Evolutionary conservation across 1,284 basidiomycete genomes (phyloP), one percentile per base, ranked within the genome.

Genomic region (Ustilago curta): DNA sequence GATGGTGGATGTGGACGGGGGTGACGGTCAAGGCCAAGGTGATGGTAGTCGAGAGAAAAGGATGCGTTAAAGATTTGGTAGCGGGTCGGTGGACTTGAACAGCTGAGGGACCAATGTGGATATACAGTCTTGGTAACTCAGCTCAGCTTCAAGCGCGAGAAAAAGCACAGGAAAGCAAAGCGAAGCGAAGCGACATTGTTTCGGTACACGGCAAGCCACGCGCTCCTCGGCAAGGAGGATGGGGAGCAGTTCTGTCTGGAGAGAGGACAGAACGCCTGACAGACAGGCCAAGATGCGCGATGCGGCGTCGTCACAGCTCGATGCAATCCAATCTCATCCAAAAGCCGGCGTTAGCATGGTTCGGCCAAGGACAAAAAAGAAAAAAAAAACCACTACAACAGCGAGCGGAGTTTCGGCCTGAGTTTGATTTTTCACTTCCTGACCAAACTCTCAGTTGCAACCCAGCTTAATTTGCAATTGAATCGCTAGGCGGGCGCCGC

Each of bases 121-220:
- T 47, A 47, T 47, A 47, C 29, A 47, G n/a, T 29, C 25, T 47
- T 14, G 25, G 16, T n/a, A 16, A 16, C 45, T 47, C 45, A 47
- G 45, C 45, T 29, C 45, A 47, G 16, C 45, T 21, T 19, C 35
- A 14, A 37, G 35, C 35, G 27, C 23, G n/a, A 12, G 40, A 8
- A 18, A 44, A 27, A 44, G 42, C 14, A 29, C n/a, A n/a, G n/a
- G n/a, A n/a, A 3, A 37, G 31, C 31, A 32, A 32, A 32, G 39
- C 25, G 29, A 25, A 21, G 31, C 7, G 14, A 29, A 27, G 12
- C 27, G 23, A 29, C 6, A 1, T 18, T 29, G 7, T 16, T 25
- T 14, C 29, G 52, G 52, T 54, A 54, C 52, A 44, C 18, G 40
- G 27, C 51, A 9, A 42, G 51, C 51, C 37, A 53, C 51, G 51